These are phyloP conservation scores for Truncatella angustata DNA, from an alignment of 2,329 filamentous ascomycete genomes.

Conservation along the genomic window DNA sequence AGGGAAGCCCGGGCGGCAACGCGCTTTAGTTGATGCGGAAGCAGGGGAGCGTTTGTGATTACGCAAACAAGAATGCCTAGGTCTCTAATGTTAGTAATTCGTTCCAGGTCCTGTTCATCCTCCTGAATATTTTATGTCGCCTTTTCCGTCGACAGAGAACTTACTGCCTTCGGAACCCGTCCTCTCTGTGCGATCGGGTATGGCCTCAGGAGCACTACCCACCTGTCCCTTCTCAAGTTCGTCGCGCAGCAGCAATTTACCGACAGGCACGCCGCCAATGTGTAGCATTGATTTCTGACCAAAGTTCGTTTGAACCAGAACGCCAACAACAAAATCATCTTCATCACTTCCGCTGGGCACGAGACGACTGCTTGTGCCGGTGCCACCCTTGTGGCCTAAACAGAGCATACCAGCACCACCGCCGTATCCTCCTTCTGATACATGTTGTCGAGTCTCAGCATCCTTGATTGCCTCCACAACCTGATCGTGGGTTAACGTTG, in stretches of 20 bases:
- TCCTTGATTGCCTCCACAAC: conserved; percentile 6
- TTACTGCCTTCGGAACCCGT: conserved; percentile 7
- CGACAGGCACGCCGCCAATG: conserved; percentile 6
- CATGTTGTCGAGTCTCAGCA: not conserved
- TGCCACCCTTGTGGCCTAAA: conserved; percentile 4
- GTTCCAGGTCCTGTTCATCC: not conserved
- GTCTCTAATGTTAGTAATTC: too few species aligned
- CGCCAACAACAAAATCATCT: not conserved
- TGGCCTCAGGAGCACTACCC: not conserved
- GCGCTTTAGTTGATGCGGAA: conserved; percentile 8
- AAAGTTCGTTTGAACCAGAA: conserved; percentile 2
- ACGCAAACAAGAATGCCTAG: conserved; percentile 5
- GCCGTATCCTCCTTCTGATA: conserved; percentile 5
- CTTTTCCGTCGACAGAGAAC: too few species aligned
- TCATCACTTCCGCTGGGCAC: not conserved
- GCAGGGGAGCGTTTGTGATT: conserved; percentile 4
- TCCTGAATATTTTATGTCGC: too few species aligned
- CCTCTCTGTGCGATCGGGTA: not conserved
- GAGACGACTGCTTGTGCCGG: conserved; percentile 1
- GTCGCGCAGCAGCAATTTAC: conserved; percentile 3
- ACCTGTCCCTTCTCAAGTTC: not conserved
- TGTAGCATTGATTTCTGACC: not conserved
- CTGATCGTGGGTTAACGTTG: conserved; percentile 4
- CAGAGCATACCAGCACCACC: conserved; percentile 3
- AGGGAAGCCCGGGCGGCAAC: not conserved